phyloP scores from a whole-genome alignment of 2,329 filamentous ascomycete species.

The Anisogramma anomala region DNA sequence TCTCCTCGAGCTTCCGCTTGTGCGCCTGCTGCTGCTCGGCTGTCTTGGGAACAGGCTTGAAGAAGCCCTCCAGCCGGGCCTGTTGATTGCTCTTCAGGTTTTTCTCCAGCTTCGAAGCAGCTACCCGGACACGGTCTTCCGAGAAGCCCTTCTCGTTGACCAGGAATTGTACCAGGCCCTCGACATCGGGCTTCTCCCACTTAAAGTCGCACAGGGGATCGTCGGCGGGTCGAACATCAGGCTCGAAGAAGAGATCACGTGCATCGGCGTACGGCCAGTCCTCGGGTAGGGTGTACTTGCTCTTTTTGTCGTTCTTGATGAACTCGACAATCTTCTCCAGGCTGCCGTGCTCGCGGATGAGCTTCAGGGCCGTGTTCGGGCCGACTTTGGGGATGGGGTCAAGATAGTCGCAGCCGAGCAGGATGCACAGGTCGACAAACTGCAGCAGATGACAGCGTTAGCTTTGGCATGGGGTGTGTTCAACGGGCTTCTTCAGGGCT shows the following conservation, averaged over 20 bases:
- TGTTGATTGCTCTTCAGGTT: conserved; percentile 87
- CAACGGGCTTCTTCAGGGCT: neutral
- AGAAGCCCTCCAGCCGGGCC: conserved; percentile 86
- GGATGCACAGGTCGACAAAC: conserved; percentile 96
- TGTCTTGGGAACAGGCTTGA: conserved; percentile 83
- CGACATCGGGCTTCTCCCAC: conserved; percentile 88
- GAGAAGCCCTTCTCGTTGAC: conserved; percentile 94
- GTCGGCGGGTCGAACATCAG: conserved; percentile 75
- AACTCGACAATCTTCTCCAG: conserved; percentile 78
- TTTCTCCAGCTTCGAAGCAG: conserved; percentile 70
- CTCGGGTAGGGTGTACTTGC: conserved; percentile 79
- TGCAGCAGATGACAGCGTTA: conserved; percentile 26
- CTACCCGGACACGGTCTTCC: conserved; percentile 80
- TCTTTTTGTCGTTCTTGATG: conserved; percentile 63
- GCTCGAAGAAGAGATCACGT: conserved; percentile 80
- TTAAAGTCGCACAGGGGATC: conserved; percentile 90
- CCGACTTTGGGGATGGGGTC: conserved; percentile 94
- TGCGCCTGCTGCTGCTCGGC: conserved; percentile 71
- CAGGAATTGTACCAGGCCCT: conserved; percentile 79
- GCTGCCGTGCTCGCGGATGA: conserved; percentile 83
- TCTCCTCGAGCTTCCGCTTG: conserved; percentile 91
- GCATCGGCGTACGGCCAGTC: conserved; percentile 95
- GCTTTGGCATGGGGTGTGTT: neutral
- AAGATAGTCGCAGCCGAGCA: conserved; percentile 94
- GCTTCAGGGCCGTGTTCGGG: conserved; percentile 78